A percentile compares a stretch with the other conserved stretches of the same genome.
Evolutionary conservation across 805 yeast genomes (phyloP).

Genomic region (Candida pini): DNA sequence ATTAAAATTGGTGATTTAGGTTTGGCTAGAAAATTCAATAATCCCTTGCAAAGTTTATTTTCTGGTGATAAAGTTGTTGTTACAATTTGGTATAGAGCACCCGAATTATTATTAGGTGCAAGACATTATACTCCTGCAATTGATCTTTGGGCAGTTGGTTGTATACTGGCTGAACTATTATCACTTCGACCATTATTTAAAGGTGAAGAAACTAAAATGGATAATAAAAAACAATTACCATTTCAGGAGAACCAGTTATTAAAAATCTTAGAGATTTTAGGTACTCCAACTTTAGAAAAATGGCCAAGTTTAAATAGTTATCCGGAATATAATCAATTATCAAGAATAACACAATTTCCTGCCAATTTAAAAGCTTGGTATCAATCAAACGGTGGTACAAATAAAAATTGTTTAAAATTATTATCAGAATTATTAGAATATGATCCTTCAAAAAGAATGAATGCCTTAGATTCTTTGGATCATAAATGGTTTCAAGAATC

Average conservation of each 20-base stretch:
- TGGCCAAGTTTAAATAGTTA: constrained; percentile 80
- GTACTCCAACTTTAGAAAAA: constrained; percentile 70
- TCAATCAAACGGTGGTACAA: constrained; percentile 71
- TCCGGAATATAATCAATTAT: constrained; percentile 74
- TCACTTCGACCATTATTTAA: constrained; percentile 90
- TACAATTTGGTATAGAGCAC: constrained; percentile 96
- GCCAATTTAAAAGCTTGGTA: constrained; percentile 80
- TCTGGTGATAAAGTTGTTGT: constrained; percentile 95
- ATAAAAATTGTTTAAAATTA: constrained; percentile 61
- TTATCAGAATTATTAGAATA: constrained; percentile 64
- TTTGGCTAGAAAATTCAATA: constrained; percentile 79
- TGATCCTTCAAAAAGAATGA: constrained; percentile 75
- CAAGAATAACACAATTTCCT: constrained; percentile 55
- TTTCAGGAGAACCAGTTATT: constrained; percentile 91
- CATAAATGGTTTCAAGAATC: constrained; percentile 75
- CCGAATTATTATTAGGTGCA: constrained; percentile 86
- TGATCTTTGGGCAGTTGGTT: constrained; percentile 94
- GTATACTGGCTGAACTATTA: constrained; percentile 85
- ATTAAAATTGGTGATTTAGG: constrained; percentile 96
- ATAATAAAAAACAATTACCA: constrained; percentile 86
- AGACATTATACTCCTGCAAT: constrained; percentile 90
- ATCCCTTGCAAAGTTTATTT: constrained; percentile 79
- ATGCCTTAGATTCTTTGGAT: constrained; percentile 68
- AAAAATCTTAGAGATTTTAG: constrained; percentile 87
- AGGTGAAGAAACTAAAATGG: constrained; percentile 97